Conservation (phyloP, 2,329 filamentous ascomycete genomes). For the Botryotinia narcissicola region DNA sequence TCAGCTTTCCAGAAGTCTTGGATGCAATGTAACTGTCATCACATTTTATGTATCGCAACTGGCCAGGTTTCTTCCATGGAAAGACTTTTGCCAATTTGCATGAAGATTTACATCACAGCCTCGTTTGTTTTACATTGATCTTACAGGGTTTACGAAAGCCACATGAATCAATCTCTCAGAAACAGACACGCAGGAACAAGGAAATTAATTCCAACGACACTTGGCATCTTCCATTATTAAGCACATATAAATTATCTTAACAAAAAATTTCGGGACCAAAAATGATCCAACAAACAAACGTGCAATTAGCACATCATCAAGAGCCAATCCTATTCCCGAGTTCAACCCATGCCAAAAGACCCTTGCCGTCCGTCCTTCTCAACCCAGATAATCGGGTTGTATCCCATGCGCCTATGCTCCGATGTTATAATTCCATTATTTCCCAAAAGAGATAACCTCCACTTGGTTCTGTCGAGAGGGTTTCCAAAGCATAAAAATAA, state of each 20-base stretch:
- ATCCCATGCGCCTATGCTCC: background rate
- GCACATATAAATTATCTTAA: background rate
- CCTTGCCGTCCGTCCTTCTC: background rate
- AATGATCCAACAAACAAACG: background rate
- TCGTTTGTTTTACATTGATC: background rate
- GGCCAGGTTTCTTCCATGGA: background rate
- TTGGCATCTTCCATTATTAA: background rate
- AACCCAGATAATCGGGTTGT: slow-evolving; percentile 5
- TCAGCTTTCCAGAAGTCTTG: slow-evolving; percentile 14
- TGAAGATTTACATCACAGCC: slow-evolving; percentile 1
- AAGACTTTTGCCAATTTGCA: background rate
- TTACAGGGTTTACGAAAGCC: background rate
- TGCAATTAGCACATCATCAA: background rate
- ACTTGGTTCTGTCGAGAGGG: background rate
- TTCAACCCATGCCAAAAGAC: background rate
- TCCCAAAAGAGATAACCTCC: slow-evolving; percentile 1
- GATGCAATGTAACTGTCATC: background rate
- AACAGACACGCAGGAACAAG: slow-evolving; percentile 9
- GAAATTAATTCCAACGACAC: background rate
- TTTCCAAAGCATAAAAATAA: background rate
- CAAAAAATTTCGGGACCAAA: background rate
- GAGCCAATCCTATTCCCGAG: background rate
- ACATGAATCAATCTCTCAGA: background rate
- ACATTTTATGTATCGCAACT: background rate
- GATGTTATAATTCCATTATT: slow-evolving; percentile 6